phyloP scores from a whole-genome alignment of 352 stramenopile species.

The Globisporangium okanoganense region DNA sequence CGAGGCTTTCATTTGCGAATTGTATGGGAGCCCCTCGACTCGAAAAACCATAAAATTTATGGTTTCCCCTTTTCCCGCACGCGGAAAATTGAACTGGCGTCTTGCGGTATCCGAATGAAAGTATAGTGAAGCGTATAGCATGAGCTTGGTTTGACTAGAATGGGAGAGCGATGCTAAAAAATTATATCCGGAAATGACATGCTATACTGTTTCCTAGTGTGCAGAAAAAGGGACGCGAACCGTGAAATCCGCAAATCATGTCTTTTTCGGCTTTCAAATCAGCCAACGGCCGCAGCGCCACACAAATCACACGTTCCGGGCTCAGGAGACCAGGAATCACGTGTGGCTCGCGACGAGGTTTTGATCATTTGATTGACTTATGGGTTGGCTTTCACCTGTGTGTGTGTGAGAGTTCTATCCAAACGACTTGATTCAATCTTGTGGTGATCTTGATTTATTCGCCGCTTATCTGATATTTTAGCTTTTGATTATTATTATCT shows the following conservation, averaged over 20 bases:
- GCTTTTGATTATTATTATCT: too few relatives aligned
- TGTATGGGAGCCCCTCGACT: background rate
- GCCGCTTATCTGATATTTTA: too few relatives aligned
- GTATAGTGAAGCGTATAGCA: background rate
- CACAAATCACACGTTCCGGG: background rate
- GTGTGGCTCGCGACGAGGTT: background rate
- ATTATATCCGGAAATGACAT: background rate
- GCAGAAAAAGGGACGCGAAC: background rate
- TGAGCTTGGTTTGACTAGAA: background rate
- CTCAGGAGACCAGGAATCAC: background rate
- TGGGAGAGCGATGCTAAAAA: background rate
- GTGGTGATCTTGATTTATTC: too few relatives aligned
- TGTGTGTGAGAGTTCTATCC: background rate
- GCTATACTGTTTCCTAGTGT: background rate
- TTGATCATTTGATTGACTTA: background rate
- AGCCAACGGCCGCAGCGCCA: background rate
- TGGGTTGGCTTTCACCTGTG: background rate
- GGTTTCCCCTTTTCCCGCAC: background rate
- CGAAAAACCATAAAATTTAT: background rate
- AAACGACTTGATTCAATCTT: background rate
- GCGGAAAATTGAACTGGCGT: conserved; percentile 1
- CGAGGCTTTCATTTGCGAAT: background rate
- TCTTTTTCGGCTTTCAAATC: background rate
- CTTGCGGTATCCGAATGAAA: background rate
- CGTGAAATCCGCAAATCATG: conserved; percentile 11